A percentile compares a stretch with the other conserved stretches of the same genome.
Evolutionary conservation across 768 basidiomycete species (phyloP).

Genomic region (Pisolithus orientalis): DNA sequence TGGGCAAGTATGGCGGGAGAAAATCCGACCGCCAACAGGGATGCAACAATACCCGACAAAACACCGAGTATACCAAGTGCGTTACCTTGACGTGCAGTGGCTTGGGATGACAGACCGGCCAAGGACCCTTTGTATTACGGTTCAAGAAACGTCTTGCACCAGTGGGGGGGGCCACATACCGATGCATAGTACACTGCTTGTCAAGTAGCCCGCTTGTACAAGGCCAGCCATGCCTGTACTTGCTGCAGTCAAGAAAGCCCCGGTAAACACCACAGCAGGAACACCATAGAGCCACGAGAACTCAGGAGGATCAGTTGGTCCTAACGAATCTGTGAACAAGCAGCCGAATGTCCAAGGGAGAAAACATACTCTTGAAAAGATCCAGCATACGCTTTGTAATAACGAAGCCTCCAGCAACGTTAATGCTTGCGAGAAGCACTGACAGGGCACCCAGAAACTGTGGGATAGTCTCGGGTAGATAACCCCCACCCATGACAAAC

Average conservation of each 20-base stretch:
- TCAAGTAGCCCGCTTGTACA: constrained; percentile 82
- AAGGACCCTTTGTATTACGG: constrained; percentile 50
- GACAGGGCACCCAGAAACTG: constrained; percentile 75
- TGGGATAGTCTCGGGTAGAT: constrained; percentile 73
- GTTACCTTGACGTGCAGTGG: constrained; percentile 84
- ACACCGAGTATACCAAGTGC: constrained; percentile 84
- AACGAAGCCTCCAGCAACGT: constrained; percentile 84
- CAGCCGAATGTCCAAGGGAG: neutral
- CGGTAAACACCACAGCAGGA: constrained; percentile 76
- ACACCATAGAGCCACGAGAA: constrained; percentile 79
- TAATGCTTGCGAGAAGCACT: constrained; percentile 83
- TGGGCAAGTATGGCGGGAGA: constrained; percentile 67
- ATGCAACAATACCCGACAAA: constrained; percentile 71
- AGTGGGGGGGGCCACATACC: constrained; percentile 32
- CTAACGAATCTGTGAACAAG: constrained; percentile 29
- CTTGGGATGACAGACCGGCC: constrained; percentile 72
- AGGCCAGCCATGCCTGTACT: constrained; percentile 82
- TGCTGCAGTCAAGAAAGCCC: constrained; percentile 76
- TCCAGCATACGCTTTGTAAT: constrained; percentile 91
- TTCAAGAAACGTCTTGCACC: neutral
- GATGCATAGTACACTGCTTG: constrained; percentile 84
- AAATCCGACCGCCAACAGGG: constrained; percentile 80
- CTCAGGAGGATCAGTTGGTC: constrained; percentile 81
- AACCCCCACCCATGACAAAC: constrained; percentile 89
- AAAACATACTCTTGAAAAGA: constrained; percentile 74